These are phyloP conservation scores for Epichloe sibirici DNA, from an alignment of 2,329 filamentous ascomycete species.

Conservation along the genomic window DNA sequence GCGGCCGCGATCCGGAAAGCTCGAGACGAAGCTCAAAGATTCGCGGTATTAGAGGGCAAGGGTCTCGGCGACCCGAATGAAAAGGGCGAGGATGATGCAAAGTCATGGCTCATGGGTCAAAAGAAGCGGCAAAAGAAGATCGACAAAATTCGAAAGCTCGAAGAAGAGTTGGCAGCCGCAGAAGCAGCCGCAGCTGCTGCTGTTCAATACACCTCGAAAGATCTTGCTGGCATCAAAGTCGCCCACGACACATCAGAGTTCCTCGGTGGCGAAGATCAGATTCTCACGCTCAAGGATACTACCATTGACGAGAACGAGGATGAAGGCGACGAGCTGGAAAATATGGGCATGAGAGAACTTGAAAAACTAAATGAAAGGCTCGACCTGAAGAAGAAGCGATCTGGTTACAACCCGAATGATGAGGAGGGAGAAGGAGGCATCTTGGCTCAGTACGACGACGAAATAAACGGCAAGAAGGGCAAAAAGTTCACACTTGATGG, in stretches of 20 bases:
- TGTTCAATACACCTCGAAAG: constrained; percentile 65
- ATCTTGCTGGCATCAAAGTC: constrained; percentile 83
- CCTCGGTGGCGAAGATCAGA: constrained; percentile 71
- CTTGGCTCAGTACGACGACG: constrained; percentile 87
- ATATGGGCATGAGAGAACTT: constrained; percentile 56
- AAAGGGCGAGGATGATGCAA: constrained; percentile 58
- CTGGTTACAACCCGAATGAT: constrained; percentile 75
- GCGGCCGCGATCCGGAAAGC: constrained; percentile 78
- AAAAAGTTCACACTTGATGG: constrained; percentile 82
- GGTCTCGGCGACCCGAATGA: constrained; percentile 68
- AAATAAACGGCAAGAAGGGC: constrained; percentile 79
- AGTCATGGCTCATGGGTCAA: constrained; percentile 74
- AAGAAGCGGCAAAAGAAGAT: constrained; percentile 95
- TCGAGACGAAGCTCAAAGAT: constrained; percentile 69
- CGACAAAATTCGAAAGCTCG: constrained; percentile 56
- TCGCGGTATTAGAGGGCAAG: constrained; percentile 65
- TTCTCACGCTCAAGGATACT: constrained; percentile 88
- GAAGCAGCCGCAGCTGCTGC: constrained; percentile 53
- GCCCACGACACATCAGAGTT: constrained; percentile 77
- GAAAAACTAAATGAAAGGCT: constrained; percentile 66
- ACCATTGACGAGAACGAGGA: constrained; percentile 76
- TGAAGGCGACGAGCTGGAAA: constrained; percentile 83
- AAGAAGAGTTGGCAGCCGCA: constrained; percentile 67
- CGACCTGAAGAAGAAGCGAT: constrained; percentile 80
- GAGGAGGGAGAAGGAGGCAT: constrained; percentile 56